Conservation (phyloP, 1,139 yeast genomes). For the Candida anutae region DNA sequence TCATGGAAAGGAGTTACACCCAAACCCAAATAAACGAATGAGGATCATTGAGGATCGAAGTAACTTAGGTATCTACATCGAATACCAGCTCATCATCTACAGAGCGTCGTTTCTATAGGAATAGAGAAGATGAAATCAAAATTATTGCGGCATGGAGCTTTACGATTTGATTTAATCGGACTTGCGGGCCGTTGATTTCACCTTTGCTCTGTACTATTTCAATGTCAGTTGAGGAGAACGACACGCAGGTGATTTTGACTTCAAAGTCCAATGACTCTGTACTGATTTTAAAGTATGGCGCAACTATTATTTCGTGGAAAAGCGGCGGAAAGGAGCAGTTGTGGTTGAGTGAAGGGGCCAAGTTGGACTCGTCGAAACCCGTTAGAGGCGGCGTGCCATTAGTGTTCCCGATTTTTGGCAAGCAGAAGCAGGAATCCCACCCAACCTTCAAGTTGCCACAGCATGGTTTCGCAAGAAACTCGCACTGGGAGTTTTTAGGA, state of each 20-base stretch:
- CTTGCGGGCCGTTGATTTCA: not conserved
- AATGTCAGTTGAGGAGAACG: constrained; percentile 42
- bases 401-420: constrained; percentile 94
- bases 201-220: not conserved
- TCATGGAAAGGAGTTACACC: too few relatives aligned
- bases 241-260: constrained; percentile 52
- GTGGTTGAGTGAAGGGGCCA: constrained; percentile 62
- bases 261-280: constrained; percentile 54
- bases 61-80: too few relatives aligned
- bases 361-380: constrained; percentile 83
- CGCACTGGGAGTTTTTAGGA: constrained; percentile 89
- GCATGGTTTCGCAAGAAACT: constrained; percentile 91
- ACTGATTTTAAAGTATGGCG: constrained; percentile 76
- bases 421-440: constrained; percentile 32
- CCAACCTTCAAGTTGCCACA: constrained; percentile 61
- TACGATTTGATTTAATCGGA: not conserved
- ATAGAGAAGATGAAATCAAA: too few relatives aligned
- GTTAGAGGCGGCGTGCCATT: constrained; percentile 97
- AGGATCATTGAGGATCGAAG: too few relatives aligned
- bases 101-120: too few relatives aligned
- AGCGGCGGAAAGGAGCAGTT: constrained; percentile 58
- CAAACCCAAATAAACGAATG: too few relatives aligned
- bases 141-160: not conserved
- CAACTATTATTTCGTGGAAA: constrained; percentile 81
- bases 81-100: too few relatives aligned